Conservation (phyloP, 2,329 filamentous ascomycete genomes). For the Cladosporium sp. region DNA sequence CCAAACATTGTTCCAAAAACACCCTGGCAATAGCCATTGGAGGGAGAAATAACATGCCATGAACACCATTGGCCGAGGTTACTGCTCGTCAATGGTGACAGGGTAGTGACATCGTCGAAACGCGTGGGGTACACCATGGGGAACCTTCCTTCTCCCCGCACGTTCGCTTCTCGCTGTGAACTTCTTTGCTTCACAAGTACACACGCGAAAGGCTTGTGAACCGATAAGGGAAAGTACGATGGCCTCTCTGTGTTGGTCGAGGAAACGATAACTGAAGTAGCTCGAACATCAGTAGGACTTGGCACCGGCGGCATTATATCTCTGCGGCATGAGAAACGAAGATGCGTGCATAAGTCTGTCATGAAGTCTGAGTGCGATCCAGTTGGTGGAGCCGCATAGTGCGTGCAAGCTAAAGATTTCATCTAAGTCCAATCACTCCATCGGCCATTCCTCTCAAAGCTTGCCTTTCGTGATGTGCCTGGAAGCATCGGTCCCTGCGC, state of each 20-base stretch:
- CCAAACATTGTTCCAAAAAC: neutral
- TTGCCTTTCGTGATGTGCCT: neutral
- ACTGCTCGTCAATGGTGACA: neutral
- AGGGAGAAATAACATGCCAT: neutral
- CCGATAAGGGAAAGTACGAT: no score
- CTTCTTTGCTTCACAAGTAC: no score
- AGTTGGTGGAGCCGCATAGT: neutral
- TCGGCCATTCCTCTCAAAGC: neutral
- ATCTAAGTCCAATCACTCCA: conserved; percentile 10
- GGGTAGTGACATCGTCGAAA: neutral
- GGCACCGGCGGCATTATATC: no score
- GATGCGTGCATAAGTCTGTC: neutral
- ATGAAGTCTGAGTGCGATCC: neutral
- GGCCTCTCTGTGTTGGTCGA: no score
- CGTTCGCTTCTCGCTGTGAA: no score
- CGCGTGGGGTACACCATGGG: no score
- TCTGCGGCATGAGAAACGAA: no score
- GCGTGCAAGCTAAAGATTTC: neutral
- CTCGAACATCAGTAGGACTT: no score
- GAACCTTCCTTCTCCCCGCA: no score
- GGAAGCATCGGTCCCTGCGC: conserved; percentile 2
- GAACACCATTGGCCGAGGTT: neutral
- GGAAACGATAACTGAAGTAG: no score
- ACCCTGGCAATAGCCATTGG: neutral
- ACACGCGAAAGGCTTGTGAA: no score